Base-by-base conservation (phyloP, 768 basidiomycete species). In the Paxillus rubicundulus region DNA sequence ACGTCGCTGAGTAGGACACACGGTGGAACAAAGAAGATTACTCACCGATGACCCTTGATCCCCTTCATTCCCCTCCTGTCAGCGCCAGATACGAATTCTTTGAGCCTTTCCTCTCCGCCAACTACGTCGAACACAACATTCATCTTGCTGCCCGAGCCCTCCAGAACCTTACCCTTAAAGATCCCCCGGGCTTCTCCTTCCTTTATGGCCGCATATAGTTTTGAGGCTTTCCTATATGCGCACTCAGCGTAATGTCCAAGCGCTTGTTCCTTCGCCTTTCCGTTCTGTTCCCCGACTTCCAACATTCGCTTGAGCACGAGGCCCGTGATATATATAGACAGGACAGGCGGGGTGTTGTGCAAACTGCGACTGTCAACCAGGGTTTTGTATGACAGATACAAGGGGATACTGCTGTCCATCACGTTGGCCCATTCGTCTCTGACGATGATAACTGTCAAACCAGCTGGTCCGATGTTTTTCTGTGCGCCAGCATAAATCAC, bases 401-500 rank as follows among this genome's bases (percentile, higher is more conserved):
- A 68, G 0, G 97, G 97, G 14, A 94, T 85, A 13, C 86, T 86
- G 66, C 90, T 92, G 64, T 95, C 92, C 37, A 52, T 28, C 7
- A 68, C 55, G 42, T 60, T 52, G 64, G 98, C 76, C 67, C 95
- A 87, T 72, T 97, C 94, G 53, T 96, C 84, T n/a, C 91, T 83
- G 18, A 98, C 91, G 72, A 99, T 97, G 61, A 95, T 75, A 69
- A 99, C 82, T 13, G 92, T 93, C 20, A 97, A 74, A 1, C 97
- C 97, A 0, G 97, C 86, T 2, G 97, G 97, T 8, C 96, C 95
- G 46, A 98, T 74, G 70, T 99, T 99, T 78, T 99, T 99, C 74
- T 99, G 97, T 20, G 89, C 97, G 43, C 97, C 97, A 7, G 95
- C 97, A 67, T 87, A 98, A 62, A 99, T 88, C 64, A 98, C 78